Evolutionary conservation across 1,284 basidiomycete genomes (phyloP).

Genomic region (Melampsora larici-populina): DNA sequence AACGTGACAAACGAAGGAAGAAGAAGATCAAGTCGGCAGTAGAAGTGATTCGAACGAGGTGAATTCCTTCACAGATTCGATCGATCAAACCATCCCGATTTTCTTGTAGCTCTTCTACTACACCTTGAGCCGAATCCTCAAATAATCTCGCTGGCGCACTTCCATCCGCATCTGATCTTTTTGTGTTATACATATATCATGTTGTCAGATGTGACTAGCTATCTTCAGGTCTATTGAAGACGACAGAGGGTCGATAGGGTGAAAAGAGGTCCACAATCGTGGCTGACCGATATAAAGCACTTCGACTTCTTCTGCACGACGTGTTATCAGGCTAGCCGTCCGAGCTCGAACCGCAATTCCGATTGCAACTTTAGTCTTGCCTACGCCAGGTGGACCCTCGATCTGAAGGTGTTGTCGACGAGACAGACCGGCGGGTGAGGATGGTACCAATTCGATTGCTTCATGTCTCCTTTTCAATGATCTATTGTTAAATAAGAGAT

Average conservation of each 20-base stretch:
- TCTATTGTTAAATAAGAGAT: slow-evolving; percentile 3
- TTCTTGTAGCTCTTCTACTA: slow-evolving; percentile 5
- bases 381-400: slow-evolving; percentile 29
- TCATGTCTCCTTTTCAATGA: slow-evolving; percentile 11
- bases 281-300: slow-evolving; percentile 27
- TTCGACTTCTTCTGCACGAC: slow-evolving; percentile 14
- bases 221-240: background rate
- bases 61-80: slow-evolving; percentile 25
- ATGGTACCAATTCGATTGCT: background rate
- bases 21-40: slow-evolving; percentile 16
- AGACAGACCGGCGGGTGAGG: slow-evolving; percentile 1
- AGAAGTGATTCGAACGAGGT: slow-evolving; percentile 24
- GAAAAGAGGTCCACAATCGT: background rate
- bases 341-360: slow-evolving; percentile 23
- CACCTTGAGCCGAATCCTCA: background rate
- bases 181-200: background rate
- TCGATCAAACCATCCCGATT: background rate
- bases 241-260: background rate
- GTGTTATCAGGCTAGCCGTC: slow-evolving; percentile 3
- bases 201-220: background rate
- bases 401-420: slow-evolving; percentile 27
- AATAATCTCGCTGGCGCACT: slow-evolving; percentile 1
- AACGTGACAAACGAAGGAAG: slow-evolving; percentile 5
- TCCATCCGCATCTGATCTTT: slow-evolving; percentile 33
- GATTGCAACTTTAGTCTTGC: slow-evolving; percentile 25